Evolutionary conservation across 805 yeast species (phyloP), one percentile per base, ranked within the genome.

Genomic region (Saturnispora sanitii): DNA sequence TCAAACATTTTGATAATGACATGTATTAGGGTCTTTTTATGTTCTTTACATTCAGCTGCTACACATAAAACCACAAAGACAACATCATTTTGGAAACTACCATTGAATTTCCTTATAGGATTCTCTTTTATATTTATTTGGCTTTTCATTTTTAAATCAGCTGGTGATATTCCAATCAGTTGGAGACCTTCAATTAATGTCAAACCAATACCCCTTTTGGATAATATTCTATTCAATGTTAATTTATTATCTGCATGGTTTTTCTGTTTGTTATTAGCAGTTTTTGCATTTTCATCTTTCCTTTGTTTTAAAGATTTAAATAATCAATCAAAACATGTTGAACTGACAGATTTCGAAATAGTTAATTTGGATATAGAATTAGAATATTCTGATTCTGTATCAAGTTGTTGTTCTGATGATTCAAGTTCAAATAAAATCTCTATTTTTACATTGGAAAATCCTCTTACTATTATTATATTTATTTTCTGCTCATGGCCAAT

Each of bases 131-230:
- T 77, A 3, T 60, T 72, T 29, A 49, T 67, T 17, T 77, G 83
- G 83, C 57, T 78, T 32, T 42, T 57, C 30, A 67, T 75, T 18
- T 78, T 77, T 60, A 71, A 75, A 53, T 67, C 76, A 50, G 82
- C 83, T 1, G 76, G 75, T 2, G 30, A 62, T 2, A 74, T 75
- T 30, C 83, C 86, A 7, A 66, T 61, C 21, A 58, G 58, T 4
- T 63, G 68, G 47, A 62, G 84, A 44, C 85, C 84, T 0, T 42
- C 50, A 9, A 73, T 76, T 45, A 68, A 69, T 50, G 74, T 73
- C 35, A 62, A 68, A 41, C 50, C 73, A 17, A 65, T 71, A 11
- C 66, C 64, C 44, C 58, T 64, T 38, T 48, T 60, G 48, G 85
- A 66, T 58, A 50, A 51, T 21, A 59, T 59, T 39, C 50, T 69